Conservation (phyloP, 805 yeast species). For the Nakazawaea laoshanensis region DNA sequence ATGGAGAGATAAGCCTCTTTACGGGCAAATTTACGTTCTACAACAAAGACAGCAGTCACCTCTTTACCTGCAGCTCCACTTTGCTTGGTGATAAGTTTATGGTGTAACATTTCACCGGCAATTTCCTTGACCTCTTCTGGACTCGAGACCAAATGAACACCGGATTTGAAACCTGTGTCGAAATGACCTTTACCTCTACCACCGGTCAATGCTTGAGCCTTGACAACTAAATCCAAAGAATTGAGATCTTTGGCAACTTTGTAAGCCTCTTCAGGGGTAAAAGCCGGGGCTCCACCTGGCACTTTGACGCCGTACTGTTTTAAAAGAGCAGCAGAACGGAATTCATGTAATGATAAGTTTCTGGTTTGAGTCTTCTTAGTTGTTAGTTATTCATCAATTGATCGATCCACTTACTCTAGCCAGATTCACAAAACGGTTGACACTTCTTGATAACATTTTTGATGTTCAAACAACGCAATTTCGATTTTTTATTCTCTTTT, state of each 20-base stretch:
- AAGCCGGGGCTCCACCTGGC: constrained; percentile 87
- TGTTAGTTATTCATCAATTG: too few relatives aligned
- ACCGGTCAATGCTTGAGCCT: constrained; percentile 98
- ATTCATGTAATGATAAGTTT: constrained; percentile 88
- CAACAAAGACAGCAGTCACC: constrained; percentile 93
- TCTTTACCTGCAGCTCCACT: constrained; percentile 96
- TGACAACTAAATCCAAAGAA: constrained; percentile 80
- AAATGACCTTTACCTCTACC: constrained; percentile 99
- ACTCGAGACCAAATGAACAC: constrained; percentile 82
- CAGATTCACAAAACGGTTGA: constrained; percentile 9
- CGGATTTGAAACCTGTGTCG: constrained; percentile 92
- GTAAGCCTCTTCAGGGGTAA: constrained; percentile 82
- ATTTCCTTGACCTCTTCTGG: constrained; percentile 82
- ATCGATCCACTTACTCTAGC: not conserved
- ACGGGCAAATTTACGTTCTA: constrained; percentile 86
- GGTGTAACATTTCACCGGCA: constrained; percentile 84
- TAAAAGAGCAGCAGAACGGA: constrained; percentile 85
- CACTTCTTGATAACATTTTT: constrained; percentile 10
- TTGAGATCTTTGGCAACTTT: constrained; percentile 70
- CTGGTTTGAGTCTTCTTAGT: constrained; percentile 37
- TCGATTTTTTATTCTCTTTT: too few relatives aligned
- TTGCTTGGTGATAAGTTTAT: constrained; percentile 94
- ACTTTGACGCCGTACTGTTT: constrained; percentile 80
- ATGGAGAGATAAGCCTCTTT: constrained; percentile 96
- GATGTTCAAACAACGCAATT: too few relatives aligned